Evolutionary conservation across 257 asterid species (phyloP), one percentile per base, ranked within the genome.

Genomic region (Nicotiana sylvestris): DNA sequence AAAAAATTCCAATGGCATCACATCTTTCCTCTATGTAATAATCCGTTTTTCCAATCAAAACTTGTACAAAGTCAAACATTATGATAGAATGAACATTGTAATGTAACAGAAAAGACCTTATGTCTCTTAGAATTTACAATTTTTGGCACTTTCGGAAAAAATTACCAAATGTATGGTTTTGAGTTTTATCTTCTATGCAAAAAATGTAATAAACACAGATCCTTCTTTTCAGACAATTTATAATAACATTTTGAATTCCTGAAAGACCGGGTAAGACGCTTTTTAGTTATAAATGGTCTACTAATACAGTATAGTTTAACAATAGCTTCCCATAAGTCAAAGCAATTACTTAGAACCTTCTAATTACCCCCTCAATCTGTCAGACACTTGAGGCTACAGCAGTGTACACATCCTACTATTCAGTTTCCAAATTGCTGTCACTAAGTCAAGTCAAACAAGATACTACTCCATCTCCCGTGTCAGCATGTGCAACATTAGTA

Each of bases 311-410:
- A 72, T 72, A 72, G 37, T 72, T 46, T 72, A 72, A 69, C 78
- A 39, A 70, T 21, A 70, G 78, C 58, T 43, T 21, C 58, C 35
- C 58, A 21, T 30, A 43, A 43, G 58, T 70, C 33, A 70, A 70
- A 43, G 33, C 33, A 39, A 43, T 21, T 70, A 70, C 58, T 39
- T 39, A 72, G 39, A 46, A 25, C 61, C 12, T 12, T 17, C 25
- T 6, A 72, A 37, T 25, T 72, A 72, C 25, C 39, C 78, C 60
- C 17, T 43, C 37, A 72, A 46, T 49, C 35, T 72, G 25, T 29
- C 37, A 5, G 79, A 25, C 61, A 72, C 79, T 72, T 72, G 79
- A 72, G 39, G 25, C 79, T 72, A 46, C 56, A 70, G 60, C 37
- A 43, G 78, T 70, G 78, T 43, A 43, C 37, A 21, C 35, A 46